These are phyloP conservation scores for Epithele typhae DNA, from an alignment of 768 basidiomycete genomes.

Conservation along the genomic window DNA sequence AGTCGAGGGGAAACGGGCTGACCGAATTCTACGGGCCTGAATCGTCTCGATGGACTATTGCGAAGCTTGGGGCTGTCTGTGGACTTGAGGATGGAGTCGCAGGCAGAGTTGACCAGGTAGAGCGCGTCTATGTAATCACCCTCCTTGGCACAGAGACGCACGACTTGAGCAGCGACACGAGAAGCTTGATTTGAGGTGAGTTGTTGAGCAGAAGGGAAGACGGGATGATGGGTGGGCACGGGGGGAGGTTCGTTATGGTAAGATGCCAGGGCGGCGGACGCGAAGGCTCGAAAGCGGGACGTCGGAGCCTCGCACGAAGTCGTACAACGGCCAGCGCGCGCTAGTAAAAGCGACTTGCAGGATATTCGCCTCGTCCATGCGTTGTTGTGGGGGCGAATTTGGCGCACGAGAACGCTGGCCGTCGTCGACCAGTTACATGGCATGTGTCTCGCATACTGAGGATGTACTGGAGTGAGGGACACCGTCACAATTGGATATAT, in stretches of 20 bases:
- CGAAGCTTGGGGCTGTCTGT: slow-evolving; percentile 5
- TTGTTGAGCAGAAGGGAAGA: background rate
- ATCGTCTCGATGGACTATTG: slow-evolving; percentile 22
- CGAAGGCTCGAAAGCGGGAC: background rate
- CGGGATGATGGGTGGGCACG: background rate
- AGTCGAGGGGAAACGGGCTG: slow-evolving; percentile 53
- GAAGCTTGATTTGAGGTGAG: slow-evolving; percentile 23
- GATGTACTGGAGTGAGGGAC: background rate
- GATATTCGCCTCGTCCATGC: too few relatives aligned
- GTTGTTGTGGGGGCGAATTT: too few relatives aligned
- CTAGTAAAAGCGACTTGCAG: too few relatives aligned
- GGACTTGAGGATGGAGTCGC: slow-evolving; percentile 30
- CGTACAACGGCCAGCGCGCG: too few relatives aligned
- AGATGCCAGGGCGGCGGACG: background rate
- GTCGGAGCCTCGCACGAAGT: too few relatives aligned
- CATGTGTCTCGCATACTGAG: slow-evolving; percentile 66
- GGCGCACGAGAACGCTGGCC: slow-evolving; percentile 39
- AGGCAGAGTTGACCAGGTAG: slow-evolving; percentile 55
- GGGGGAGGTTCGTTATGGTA: background rate
- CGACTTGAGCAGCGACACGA: slow-evolving; percentile 44
- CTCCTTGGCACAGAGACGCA: slow-evolving; percentile 40
- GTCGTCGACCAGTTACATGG: slow-evolving; percentile 59
- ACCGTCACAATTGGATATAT: background rate
- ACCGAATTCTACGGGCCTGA: slow-evolving; percentile 46
- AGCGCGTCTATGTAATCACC: slow-evolving; percentile 45